Evolutionary conservation across 108 stramenopile genomes (phyloP).

Genomic region (Thalassiosira profunda): DNA sequence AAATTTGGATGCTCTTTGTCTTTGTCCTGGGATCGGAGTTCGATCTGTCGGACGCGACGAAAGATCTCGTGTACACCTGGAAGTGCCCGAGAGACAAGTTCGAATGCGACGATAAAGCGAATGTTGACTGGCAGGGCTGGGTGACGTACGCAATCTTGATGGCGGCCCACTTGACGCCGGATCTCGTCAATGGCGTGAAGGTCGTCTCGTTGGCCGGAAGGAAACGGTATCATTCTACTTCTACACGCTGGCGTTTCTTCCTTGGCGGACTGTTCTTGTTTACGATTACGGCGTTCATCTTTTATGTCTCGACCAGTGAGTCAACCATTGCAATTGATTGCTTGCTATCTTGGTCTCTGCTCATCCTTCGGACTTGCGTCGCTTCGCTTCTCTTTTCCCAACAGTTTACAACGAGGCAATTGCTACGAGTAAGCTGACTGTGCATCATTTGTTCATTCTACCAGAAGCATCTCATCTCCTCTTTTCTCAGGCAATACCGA

Average conservation of each 20-base stretch:
- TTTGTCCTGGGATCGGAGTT: neutral
- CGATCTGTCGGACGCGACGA: neutral
- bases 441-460: no score
- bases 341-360: neutral
- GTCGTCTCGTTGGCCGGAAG: neutral
- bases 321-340: neutral
- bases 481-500: neutral
- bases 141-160: neutral
- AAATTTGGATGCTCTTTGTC: neutral
- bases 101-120: neutral
- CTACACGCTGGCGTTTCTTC: neutral
- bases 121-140: neutral
- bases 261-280: neutral
- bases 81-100: neutral
- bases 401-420: neutral
- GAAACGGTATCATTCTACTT: neutral
- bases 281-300: neutral
- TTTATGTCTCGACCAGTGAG: neutral
- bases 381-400: neutral
- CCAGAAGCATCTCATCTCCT: no score
- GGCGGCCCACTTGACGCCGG: neutral
- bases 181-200: no score
- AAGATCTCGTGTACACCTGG: neutral
- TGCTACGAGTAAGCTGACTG: no score
- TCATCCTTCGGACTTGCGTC: neutral